Percentiles rank a stretch among this genome's conserved stretches.
Conservation (phyloP, 2,329 filamentous ascomycete genomes). For the Fusarium sp. region DNA sequence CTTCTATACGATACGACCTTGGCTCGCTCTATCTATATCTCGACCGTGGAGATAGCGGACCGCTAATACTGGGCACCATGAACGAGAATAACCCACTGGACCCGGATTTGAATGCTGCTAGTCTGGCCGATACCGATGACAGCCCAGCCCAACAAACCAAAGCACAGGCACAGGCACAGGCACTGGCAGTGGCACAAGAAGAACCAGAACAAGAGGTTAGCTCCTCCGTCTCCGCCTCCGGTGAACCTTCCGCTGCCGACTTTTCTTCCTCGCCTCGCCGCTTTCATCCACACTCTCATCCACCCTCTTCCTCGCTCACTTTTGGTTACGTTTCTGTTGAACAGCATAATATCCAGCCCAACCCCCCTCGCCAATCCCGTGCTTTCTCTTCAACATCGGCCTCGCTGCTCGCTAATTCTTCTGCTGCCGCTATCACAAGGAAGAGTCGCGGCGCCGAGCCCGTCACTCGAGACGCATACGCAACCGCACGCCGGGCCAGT, state of each 20-base stretch:
- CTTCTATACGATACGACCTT: slow-evolving; percentile 14
- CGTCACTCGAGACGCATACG: slow-evolving; percentile 64
- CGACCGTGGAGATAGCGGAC: slow-evolving; percentile 19
- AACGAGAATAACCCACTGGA: slow-evolving; percentile 35
- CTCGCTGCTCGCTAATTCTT: slow-evolving; percentile 53
- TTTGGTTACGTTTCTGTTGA: slow-evolving; percentile 20
- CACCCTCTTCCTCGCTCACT: slow-evolving; percentile 22
- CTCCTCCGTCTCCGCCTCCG: slow-evolving; percentile 42
- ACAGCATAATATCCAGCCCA: slow-evolving; percentile 19
- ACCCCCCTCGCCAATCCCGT: slow-evolving; percentile 30
- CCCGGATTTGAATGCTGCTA: slow-evolving; percentile 39
- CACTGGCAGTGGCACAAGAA: too few relatives aligned
- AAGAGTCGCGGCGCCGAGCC: slow-evolving; percentile 70
- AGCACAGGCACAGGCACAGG: slow-evolving; percentile 7
- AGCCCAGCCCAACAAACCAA: slow-evolving; percentile 17
- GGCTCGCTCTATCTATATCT: slow-evolving; percentile 23
- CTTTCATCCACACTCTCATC: slow-evolving; percentile 24
- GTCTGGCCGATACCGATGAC: slow-evolving; percentile 36
- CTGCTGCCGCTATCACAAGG: slow-evolving; percentile 56
- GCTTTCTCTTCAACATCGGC: slow-evolving; percentile 41
- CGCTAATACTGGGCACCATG: slow-evolving; percentile 29
- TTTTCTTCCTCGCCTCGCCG: slow-evolving; percentile 39
- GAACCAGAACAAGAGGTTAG: slow-evolving; percentile 25
- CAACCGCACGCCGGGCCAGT: slow-evolving; percentile 62
- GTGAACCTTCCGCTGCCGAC: slow-evolving; percentile 39